Conservation (phyloP, 176 grass and related monocot genomes). For the Eleusine indica region DNA sequence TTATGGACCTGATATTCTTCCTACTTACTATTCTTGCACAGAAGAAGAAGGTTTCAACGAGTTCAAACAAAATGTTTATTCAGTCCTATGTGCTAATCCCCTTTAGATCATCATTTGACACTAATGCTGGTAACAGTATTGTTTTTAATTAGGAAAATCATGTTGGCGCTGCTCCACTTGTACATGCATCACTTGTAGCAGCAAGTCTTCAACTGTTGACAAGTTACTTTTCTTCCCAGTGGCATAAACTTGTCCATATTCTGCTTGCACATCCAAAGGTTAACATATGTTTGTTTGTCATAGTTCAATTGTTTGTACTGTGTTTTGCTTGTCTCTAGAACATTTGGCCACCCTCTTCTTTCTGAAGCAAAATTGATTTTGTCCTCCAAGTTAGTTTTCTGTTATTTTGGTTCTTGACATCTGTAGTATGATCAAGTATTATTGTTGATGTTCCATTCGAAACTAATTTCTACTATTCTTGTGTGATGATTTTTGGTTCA, state of each 20-base stretch:
- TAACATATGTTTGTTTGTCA: conserved; percentile 25
- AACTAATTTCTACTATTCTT: conserved; percentile 14
- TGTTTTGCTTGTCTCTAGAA: not conserved
- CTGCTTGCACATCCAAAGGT: conserved; percentile 97
- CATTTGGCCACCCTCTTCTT: not conserved
- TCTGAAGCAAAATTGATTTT: conserved; percentile 1
- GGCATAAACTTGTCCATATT: conserved; percentile 95
- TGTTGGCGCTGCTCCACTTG: conserved; percentile 59
- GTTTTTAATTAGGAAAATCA: conserved; percentile 67
- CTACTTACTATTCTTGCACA: conserved; percentile 77
- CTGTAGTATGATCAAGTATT: not conserved
- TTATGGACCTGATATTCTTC: conserved; percentile 90
- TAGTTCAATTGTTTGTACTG: not conserved
- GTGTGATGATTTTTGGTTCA: conserved; percentile 14
- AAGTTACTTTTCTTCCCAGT: conserved; percentile 81
- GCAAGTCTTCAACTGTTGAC: conserved; percentile 82
- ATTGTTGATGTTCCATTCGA: conserved; percentile 5
- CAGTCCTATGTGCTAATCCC: conserved; percentile 13
- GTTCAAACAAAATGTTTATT: conserved; percentile 35
- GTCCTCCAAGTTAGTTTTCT: not conserved
- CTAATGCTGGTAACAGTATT: conserved; percentile 49
- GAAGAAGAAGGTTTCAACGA: conserved; percentile 66
- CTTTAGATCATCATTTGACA: conserved; percentile 36
- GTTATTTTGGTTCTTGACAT: conserved; percentile 6
- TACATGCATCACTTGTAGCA: conserved; percentile 77